These are phyloP conservation scores for Populus ilicifolia DNA, from an alignment of 345 rosid species.

Conservation along the genomic window DNA sequence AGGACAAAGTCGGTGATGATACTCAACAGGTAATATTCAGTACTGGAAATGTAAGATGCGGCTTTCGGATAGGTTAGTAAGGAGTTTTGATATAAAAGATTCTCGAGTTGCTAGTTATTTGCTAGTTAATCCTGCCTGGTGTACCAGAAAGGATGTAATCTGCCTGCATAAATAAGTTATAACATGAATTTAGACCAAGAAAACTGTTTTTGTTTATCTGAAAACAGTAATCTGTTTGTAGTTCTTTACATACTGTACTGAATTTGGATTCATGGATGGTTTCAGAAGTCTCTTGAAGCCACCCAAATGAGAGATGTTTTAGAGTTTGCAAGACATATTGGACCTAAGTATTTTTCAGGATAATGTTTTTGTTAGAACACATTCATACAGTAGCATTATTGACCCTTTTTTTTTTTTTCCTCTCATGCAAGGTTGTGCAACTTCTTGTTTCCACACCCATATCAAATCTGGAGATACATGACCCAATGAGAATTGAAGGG, in stretches of 20 bases:
- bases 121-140: no score
- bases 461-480: neutral
- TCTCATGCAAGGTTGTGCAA: neutral
- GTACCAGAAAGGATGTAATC: no score
- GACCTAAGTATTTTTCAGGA: neutral
- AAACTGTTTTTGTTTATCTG: neutral
- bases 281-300: neutral
- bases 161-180: no score
- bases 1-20: neutral
- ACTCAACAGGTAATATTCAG: neutral
- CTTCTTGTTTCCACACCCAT: neutral
- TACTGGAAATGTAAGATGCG: neutral
- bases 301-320: neutral
- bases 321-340: no score
- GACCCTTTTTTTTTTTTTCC: neutral
- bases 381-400: neutral
- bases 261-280: neutral
- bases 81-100: neutral
- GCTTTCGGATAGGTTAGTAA: neutral
- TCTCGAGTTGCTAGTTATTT: no score
- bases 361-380: neutral
- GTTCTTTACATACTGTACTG: neutral
- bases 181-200: no score
- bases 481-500: slow-evolving; percentile 3
- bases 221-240: neutral